phyloP scores from a whole-genome alignment of 345 rosid genomes.

The Angophora floribunda region DNA sequence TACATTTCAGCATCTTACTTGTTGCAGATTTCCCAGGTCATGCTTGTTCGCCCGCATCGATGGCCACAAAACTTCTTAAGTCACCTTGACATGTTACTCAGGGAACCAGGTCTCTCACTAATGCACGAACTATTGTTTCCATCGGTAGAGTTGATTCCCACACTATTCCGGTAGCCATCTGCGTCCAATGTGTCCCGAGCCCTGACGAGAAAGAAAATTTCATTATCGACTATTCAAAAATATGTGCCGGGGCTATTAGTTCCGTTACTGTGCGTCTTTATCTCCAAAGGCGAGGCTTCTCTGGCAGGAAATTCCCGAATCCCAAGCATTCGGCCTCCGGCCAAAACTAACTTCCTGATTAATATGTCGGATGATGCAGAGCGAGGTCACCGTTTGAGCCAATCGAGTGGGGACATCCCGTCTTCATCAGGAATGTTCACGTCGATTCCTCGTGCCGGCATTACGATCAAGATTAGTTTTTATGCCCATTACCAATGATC shows the following conservation, averaged over 20 bases:
- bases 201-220: slow-evolving; percentile 54
- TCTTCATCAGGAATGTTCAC: slow-evolving; percentile 52
- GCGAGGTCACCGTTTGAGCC: slow-evolving; percentile 51
- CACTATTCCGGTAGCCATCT: slow-evolving; percentile 13
- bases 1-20: background rate
- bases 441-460: slow-evolving; percentile 38
- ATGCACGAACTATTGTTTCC: slow-evolving; percentile 17
- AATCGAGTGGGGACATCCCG: slow-evolving; percentile 83
- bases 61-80: slow-evolving; percentile 64
- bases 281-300: slow-evolving; percentile 50
- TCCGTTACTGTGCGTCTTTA: slow-evolving; percentile 58
- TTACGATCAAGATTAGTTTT: slow-evolving; percentile 48
- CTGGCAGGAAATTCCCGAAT: slow-evolving; percentile 41
- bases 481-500: slow-evolving; percentile 51
- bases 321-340: slow-evolving; percentile 53
- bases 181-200: slow-evolving; percentile 30
- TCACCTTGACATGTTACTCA: slow-evolving; percentile 9
- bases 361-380: slow-evolving; percentile 62
- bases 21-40: background rate
- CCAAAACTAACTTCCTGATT: slow-evolving; percentile 59
- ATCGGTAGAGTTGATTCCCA: slow-evolving; percentile 30
- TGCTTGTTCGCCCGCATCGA: slow-evolving; percentile 19
- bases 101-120: slow-evolving; percentile 19
- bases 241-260: slow-evolving; percentile 68
- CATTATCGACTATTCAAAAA: slow-evolving; percentile 59